Evolutionary conservation across 2,329 filamentous ascomycete genomes (phyloP).

Genomic region (Plectosphaerella sp.): DNA sequence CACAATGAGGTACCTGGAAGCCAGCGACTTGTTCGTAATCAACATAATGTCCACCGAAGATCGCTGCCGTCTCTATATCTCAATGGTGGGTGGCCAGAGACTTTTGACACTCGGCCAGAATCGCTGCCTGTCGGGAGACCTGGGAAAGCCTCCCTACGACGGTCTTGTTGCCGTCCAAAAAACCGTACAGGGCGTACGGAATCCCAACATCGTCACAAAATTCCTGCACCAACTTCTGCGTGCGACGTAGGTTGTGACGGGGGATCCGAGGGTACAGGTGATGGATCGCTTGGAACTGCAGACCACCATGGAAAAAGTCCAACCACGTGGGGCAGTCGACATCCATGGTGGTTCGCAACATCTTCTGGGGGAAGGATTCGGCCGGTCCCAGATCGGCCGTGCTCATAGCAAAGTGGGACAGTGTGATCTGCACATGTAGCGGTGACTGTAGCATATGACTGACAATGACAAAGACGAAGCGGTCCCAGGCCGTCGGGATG

Average conservation of each 20-base stretch:
- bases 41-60: too few relatives aligned
- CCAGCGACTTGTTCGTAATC: too few relatives aligned
- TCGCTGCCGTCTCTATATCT: too few relatives aligned
- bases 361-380: slow-evolving; percentile 86
- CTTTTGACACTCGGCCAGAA: slow-evolving; percentile 70
- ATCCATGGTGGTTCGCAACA: slow-evolving; percentile 92
- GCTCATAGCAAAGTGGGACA: slow-evolving; percentile 92
- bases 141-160: slow-evolving; percentile 75
- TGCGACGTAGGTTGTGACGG: slow-evolving; percentile 72
- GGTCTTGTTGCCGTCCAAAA: slow-evolving; percentile 76
- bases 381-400: slow-evolving; percentile 78
- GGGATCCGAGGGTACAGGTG: slow-evolving; percentile 82
- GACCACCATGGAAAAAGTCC: slow-evolving; percentile 82
- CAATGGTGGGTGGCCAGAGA: slow-evolving; percentile 6
- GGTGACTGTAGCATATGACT: slow-evolving; percentile 79
- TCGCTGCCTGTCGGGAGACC: slow-evolving; percentile 73
- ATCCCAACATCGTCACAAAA: slow-evolving; percentile 81
- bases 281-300: slow-evolving; percentile 88
- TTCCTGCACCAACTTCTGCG: slow-evolving; percentile 71
- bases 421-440: slow-evolving; percentile 83
- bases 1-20: too few relatives aligned
- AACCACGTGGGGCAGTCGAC: slow-evolving; percentile 85
- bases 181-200: slow-evolving; percentile 81
- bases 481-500: slow-evolving; percentile 64
- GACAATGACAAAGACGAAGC: slow-evolving; percentile 71